phyloP scores from a whole-genome alignment of 2,329 filamentous ascomycete genomes.

The Lachnellula hyalina region DNA sequence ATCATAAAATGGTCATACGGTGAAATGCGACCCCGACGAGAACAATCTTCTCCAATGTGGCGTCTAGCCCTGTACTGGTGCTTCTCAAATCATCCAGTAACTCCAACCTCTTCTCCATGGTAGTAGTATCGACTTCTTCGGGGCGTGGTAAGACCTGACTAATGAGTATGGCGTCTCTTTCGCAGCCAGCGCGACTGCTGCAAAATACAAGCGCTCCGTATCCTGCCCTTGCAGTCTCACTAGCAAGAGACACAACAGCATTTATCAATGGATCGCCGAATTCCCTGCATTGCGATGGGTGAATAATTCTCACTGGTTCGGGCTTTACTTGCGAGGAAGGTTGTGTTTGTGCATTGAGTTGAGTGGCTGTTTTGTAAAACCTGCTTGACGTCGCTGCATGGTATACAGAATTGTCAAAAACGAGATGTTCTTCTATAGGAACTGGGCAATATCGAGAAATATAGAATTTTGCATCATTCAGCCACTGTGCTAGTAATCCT shows the following conservation, averaged over 20 bases:
- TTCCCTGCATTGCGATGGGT: constrained; percentile 53
- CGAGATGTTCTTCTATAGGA: constrained; percentile 70
- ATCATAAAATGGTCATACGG: constrained; percentile 42
- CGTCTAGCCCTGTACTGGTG: constrained; percentile 61
- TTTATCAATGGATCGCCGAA: constrained; percentile 62
- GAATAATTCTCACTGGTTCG: constrained; percentile 44
- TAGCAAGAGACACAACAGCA: constrained; percentile 62
- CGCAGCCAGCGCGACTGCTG: constrained; percentile 61
- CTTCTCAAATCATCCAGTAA: constrained; percentile 62
- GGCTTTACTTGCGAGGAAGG: constrained; percentile 32
- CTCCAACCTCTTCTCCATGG: constrained; percentile 56
- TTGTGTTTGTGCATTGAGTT: constrained; percentile 37
- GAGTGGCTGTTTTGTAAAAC: constrained; percentile 52
- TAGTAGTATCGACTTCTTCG: constrained; percentile 36
- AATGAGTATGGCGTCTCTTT: constrained; percentile 63
- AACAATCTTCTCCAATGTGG: constrained; percentile 58
- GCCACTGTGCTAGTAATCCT: constrained; percentile 62
- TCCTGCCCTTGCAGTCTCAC: constrained; percentile 62
- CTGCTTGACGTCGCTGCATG: constrained; percentile 52
- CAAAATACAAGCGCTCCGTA: constrained; percentile 72
- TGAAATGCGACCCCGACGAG: constrained; percentile 68
- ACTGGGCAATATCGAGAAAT: constrained; percentile 68
- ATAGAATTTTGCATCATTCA: constrained; percentile 61
- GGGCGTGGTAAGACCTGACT: constrained; percentile 57
- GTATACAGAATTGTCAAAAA: constrained; percentile 65